Evolutionary conservation across 805 yeast species (phyloP).

Genomic region (Kluyveromyces wickerhamii): DNA sequence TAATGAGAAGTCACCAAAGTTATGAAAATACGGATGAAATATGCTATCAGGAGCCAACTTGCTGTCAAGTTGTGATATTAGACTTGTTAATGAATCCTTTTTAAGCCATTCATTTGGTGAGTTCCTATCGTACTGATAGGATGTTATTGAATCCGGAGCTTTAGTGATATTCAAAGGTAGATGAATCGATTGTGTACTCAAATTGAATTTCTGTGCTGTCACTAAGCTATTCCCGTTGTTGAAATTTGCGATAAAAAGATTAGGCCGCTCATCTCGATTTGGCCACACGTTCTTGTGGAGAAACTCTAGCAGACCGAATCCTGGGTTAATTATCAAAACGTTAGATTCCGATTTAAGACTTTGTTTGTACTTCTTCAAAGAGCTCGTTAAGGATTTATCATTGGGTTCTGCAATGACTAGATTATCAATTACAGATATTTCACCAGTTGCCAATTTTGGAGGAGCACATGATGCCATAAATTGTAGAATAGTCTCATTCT

Average conservation of each 20-base stretch:
- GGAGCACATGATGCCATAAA: conserved; percentile 29
- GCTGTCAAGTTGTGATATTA: neutral
- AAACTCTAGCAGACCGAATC: conserved; percentile 55
- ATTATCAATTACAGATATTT: conserved; percentile 34
- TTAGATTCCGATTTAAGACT: conserved; percentile 40
- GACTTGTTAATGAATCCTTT: conserved; percentile 4
- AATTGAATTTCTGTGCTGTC: conserved; percentile 4
- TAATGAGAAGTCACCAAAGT: conserved; percentile 19
- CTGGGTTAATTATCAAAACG: conserved; percentile 59
- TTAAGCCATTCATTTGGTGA: neutral
- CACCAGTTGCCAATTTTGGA: conserved; percentile 26
- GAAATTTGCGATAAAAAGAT: conserved; percentile 42
- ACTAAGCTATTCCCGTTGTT: conserved; percentile 12
- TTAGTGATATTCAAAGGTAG: conserved; percentile 5
- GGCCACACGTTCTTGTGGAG: conserved; percentile 51
- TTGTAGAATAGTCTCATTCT: conserved; percentile 15
- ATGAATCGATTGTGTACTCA: neutral
- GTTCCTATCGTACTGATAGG: neutral
- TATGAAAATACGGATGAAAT: conserved; percentile 5
- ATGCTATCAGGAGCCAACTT: neutral
- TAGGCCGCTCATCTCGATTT: conserved; percentile 38
- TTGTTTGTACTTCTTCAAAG: conserved; percentile 40
- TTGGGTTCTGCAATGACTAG: conserved; percentile 55
- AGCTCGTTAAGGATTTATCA: conserved; percentile 44
- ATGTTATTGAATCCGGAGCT: conserved; percentile 6